phyloP scores from a whole-genome alignment of 495 filamentous ascomycete species.

The Apodospora peruviana region DNA sequence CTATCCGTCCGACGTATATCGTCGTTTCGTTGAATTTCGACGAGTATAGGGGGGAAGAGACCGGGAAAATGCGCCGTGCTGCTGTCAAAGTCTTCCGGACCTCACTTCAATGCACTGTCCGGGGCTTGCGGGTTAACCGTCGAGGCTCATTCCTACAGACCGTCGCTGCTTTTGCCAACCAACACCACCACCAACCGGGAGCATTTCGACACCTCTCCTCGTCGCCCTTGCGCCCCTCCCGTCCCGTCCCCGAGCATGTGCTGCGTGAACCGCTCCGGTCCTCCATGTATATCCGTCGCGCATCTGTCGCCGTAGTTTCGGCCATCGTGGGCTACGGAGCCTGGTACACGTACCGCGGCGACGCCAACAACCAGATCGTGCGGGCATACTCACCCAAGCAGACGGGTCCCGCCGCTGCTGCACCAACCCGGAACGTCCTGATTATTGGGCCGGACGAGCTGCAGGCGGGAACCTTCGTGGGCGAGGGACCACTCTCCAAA shows the following conservation, averaged over 20 bases:
- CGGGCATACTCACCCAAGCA: constrained; percentile 16
- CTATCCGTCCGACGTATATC: constrained; percentile 2
- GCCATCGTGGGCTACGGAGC: constrained; percentile 47
- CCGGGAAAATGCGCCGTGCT: constrained; percentile 40
- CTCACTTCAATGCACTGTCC: constrained; percentile 36
- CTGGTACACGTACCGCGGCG: constrained; percentile 42
- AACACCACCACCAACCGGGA: background rate
- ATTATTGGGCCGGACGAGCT: constrained; percentile 79
- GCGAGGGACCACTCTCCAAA: constrained; percentile 79
- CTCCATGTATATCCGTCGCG: constrained; percentile 45
- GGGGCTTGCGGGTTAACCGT: constrained; percentile 34
- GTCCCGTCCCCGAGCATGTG: constrained; percentile 17
- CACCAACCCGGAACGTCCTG: constrained; percentile 48
- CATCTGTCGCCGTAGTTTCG: constrained; percentile 38
- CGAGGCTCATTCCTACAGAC: constrained; percentile 20
- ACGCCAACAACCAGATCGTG: constrained; percentile 23
- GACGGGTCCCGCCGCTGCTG: constrained; percentile 13
- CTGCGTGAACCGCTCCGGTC: constrained; percentile 37
- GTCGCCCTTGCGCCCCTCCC: constrained; percentile 14
- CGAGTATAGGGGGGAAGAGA: no score
- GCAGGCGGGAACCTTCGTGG: constrained; percentile 74
- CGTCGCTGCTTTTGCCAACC: constrained; percentile 3
- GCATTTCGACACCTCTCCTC: constrained; percentile 12
- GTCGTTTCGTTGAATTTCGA: constrained; percentile 1
- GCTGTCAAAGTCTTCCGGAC: constrained; percentile 40